These are phyloP conservation scores for Zymoseptoria passerinii DNA, from an alignment of 2,329 filamentous ascomycete genomes.

Conservation along the genomic window DNA sequence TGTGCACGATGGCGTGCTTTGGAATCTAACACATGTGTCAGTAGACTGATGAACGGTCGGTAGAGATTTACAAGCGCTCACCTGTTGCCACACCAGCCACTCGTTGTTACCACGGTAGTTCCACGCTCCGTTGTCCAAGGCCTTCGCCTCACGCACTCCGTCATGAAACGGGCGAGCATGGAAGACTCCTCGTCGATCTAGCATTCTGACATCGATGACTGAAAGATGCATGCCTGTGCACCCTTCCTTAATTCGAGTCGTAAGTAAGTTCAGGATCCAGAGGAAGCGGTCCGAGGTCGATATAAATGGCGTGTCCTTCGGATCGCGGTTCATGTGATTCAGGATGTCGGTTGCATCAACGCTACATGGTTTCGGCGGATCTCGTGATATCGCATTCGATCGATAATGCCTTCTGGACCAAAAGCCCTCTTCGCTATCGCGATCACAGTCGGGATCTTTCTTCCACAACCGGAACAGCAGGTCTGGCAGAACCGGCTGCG, in stretches of 20 bases:
- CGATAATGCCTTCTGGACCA: constrained; percentile 4
- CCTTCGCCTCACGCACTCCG: not conserved
- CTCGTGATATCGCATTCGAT: constrained; percentile 2
- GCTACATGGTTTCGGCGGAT: not conserved
- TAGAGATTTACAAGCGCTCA: not conserved
- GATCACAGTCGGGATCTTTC: constrained; percentile 1
- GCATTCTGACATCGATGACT: constrained; percentile 1
- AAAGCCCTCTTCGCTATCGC: constrained; percentile 4
- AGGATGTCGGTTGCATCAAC: not conserved
- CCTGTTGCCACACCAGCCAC: constrained; percentile 1
- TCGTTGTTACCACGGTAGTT: constrained; percentile 4
- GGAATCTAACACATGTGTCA: too few relatives aligned
- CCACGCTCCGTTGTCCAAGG: constrained; percentile 2
- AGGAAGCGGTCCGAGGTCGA: constrained; percentile 2
- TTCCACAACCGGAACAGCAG: constrained; percentile 8
- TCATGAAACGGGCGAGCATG: constrained; percentile 1
- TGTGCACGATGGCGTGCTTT: constrained; percentile 3
- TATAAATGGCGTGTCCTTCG: constrained; percentile 4
- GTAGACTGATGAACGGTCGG: too few relatives aligned
- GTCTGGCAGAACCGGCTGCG: constrained; percentile 4
- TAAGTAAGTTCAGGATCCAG: too few relatives aligned
- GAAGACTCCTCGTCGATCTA: constrained; percentile 2
- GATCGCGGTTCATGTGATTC: not conserved
- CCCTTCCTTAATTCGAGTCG: too few relatives aligned
- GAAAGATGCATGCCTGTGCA: not conserved